Base-by-base conservation (phyloP, 1,284 basidiomycete genomes). In the Trametes hirsuta region DNA sequence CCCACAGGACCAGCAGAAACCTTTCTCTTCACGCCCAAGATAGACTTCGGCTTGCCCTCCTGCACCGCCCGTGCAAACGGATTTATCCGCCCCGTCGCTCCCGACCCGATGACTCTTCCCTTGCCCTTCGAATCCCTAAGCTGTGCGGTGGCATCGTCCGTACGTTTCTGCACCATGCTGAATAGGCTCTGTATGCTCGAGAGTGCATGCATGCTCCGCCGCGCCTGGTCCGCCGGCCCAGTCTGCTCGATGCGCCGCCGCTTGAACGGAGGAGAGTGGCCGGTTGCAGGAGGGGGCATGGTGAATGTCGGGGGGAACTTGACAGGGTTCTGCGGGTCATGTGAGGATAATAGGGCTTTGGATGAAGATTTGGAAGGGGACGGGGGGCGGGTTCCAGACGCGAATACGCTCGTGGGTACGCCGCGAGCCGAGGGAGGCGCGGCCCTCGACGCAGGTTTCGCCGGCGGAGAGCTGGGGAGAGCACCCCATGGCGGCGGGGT, bases 401-500 rank as follows among this genome's bases (percentile, higher is more conserved):
- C 25, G 41, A 58, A 58, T 11, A 47, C 53, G 49, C 61, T 61
- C 5, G 37, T 21, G 0, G 58, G 59, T 54, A 54, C 61, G 8
- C 37, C 12, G 18, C 47, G 45, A n/a, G 14, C n/a, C 8, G 30
- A 30, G 30, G 30, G 8, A 30, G 49, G n/a, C 21, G 35, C 4
- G 6, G 37, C 6, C 24, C 18, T 39, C 9, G 53, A 37, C 1
- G 45, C 18, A 6, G 49, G n/a, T 21, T 53, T 57, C 35, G 41
- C 35, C 0, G 51, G 42, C 4, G 58, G 64, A 2, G 54, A 48
- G 1, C 53, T 35, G 14, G 66, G 66, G 11, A 72, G 62, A 6
- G 48, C 45, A 35, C 59, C 66, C 79, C 79, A 82, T 14, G 78
- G 72, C 2, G 77, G 79, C 1, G 78, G 79, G 1, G 68, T 58